These are phyloP conservation scores for Euphorbia corollata DNA, from an alignment of 441 rosid species.

Conservation along the genomic window DNA sequence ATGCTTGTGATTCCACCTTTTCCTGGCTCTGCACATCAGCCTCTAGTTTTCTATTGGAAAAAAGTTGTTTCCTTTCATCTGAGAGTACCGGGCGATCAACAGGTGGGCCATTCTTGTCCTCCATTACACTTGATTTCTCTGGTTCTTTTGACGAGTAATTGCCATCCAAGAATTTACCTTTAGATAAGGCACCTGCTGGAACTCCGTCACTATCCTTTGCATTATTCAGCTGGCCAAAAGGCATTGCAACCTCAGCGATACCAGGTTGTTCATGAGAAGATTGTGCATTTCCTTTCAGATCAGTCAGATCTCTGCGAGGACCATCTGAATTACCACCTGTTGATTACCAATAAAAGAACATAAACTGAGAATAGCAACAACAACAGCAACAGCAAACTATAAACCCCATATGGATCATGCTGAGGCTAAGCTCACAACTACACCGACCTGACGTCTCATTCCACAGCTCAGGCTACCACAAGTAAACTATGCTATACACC, in stretches of 20 bases:
- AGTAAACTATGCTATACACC: neutral
- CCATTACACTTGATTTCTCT: conserved; percentile 40
- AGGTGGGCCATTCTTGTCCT: conserved; percentile 34
- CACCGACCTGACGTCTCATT: neutral
- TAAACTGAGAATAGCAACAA: conserved; percentile 15
- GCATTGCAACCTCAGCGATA: conserved; percentile 39
- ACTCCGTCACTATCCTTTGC: conserved; percentile 33
- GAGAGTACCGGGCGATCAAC: conserved; percentile 28
- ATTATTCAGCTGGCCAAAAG: conserved; percentile 48
- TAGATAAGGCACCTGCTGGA: conserved; percentile 33
- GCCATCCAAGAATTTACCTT: conserved; percentile 46
- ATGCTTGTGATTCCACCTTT: conserved; percentile 35
- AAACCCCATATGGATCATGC: neutral
- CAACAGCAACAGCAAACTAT: conserved; percentile 1
- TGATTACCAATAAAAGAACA: conserved; percentile 21
- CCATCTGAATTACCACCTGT: conserved; percentile 50
- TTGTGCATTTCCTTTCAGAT: conserved; percentile 48
- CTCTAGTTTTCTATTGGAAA: conserved; percentile 39
- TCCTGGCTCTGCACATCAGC: conserved; percentile 44
- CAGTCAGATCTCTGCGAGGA: conserved; percentile 45
- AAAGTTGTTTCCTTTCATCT: conserved; percentile 47
- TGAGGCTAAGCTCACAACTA: neutral
- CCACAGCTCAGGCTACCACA: conserved; percentile 3
- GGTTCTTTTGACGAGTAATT: conserved; percentile 40
- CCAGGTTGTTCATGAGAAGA: conserved; percentile 40